Evolutionary conservation across 768 basidiomycete genomes (phyloP), one percentile per base, ranked within the genome.

Genomic region (Cystofilobasidium bisporidii): DNA sequence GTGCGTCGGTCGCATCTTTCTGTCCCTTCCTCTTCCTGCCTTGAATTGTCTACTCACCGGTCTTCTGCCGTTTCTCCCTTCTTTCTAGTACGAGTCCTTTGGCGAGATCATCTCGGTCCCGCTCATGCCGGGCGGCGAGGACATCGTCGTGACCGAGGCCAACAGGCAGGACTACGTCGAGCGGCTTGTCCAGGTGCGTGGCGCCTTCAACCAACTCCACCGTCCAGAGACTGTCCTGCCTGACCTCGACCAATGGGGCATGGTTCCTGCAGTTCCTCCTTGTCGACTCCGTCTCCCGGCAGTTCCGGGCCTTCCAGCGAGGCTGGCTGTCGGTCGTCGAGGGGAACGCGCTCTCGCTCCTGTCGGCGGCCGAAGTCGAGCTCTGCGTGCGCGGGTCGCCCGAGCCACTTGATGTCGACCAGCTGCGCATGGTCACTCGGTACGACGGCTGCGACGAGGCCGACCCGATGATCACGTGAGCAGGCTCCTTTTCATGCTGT

Each of bases 131-230:
- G 89, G 87, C 28, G 96, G 96, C 59, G 84, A 80, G 22, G 87
- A 93, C 71, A 76, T 91, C 56, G 80, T 86, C 0, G 96, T 99
- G 24, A 98, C 93, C 0, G 82, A 97, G 77, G 91, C 94, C 22
- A 99, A 97, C 82, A 96, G 98, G 85, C 90, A 91, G 78, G 94
- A 98, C 71, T 99, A 96, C 72, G 90, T 97, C 36, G 91, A 96
- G 78, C 55, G n/a, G 12, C 33, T 56, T 4, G 64, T 56, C 5
- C 65, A 47, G 28, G 45, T 48, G 5, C 57, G 38, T 18, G n/a
- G n/a, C n/a, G n/a, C n/a, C n/a, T n/a, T n/a, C n/a, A n/a, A n/a
- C n/a, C n/a, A n/a, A n/a, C n/a, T n/a, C n/a, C n/a, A n/a, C n/a
- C n/a, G n/a, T n/a, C n/a, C n/a, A n/a, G n/a, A n/a, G n/a, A n/a